Conservation (phyloP, 2,329 filamentous ascomycete genomes). For the Aspergillus fijiensis region DNA sequence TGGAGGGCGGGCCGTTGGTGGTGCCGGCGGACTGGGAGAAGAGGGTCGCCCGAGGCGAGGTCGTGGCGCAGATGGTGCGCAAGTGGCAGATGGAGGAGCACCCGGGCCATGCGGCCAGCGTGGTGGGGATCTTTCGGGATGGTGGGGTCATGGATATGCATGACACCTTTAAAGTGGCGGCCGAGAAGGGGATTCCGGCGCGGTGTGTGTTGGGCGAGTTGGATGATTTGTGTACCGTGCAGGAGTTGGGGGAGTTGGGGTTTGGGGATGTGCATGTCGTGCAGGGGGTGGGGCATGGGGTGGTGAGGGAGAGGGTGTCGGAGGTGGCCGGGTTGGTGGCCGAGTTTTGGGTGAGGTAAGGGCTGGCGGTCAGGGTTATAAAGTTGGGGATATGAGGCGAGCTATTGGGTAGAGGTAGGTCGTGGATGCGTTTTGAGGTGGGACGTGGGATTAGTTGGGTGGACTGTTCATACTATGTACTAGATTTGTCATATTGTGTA, state of each 20-base stretch:
- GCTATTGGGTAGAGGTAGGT: too few species aligned
- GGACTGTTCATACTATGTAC: too few species aligned
- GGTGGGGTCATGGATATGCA: slow-evolving; percentile 45
- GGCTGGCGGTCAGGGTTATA: too few species aligned
- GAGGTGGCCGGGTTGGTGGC: slow-evolving; percentile 39
- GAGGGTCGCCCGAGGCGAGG: slow-evolving; percentile 41
- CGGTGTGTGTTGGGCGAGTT: slow-evolving; percentile 39
- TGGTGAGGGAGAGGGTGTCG: slow-evolving; percentile 38
- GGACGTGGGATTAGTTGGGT: too few species aligned
- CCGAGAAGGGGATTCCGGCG: slow-evolving; percentile 22
- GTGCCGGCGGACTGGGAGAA: slow-evolving; percentile 49
- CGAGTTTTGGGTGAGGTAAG: slow-evolving; percentile 22
- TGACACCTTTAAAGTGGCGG: slow-evolving; percentile 31
- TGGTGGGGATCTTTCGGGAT: slow-evolving; percentile 50
- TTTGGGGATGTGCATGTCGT: slow-evolving; percentile 41
- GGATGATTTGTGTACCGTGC: slow-evolving; percentile 36
- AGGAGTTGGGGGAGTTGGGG: slow-evolving; percentile 34
- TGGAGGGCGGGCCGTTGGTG: slow-evolving; percentile 47
- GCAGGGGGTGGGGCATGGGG: slow-evolving; percentile 39
- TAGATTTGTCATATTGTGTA: too few species aligned
- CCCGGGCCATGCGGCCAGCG: slow-evolving; percentile 46
- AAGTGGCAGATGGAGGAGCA: slow-evolving; percentile 52
- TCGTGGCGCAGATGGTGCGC: slow-evolving; percentile 51
- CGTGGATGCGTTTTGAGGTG: too few species aligned
- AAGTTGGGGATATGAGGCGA: slow-evolving; percentile 23